Conservation (phyloP, 1,284 basidiomycete genomes). For the Sparassis latifolia region DNA sequence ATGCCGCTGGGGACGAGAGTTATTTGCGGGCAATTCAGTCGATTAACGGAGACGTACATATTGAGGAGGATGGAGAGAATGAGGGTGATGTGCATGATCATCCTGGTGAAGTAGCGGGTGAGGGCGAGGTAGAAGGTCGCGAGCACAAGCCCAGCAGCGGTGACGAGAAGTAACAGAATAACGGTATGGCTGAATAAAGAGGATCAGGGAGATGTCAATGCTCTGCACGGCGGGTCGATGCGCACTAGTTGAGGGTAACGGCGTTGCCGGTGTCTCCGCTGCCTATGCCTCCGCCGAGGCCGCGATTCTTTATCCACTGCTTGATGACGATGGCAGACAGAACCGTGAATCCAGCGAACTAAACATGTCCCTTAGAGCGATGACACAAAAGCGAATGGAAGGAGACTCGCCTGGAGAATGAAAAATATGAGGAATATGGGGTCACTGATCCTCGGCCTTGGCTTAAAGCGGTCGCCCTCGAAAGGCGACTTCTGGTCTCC, state of each 20-base stretch:
- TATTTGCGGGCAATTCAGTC: background rate
- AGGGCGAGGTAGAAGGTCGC: constrained; percentile 51
- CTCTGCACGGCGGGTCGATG: constrained; percentile 11
- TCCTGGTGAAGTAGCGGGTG: constrained; percentile 68
- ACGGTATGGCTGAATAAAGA: constrained; percentile 31
- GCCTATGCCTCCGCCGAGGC: constrained; percentile 62
- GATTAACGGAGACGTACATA: constrained; percentile 42
- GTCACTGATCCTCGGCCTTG: constrained; percentile 67
- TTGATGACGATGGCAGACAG: constrained; percentile 61
- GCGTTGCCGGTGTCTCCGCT: constrained; percentile 39
- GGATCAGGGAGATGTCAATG: constrained; percentile 17
- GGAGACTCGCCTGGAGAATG: constrained; percentile 43
- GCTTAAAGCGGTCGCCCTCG: constrained; percentile 62
- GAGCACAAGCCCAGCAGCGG: constrained; percentile 43
- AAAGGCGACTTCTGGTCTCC: constrained; percentile 48
- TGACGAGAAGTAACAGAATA: constrained; percentile 61
- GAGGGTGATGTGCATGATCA: constrained; percentile 79
- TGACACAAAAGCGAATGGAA: background rate
- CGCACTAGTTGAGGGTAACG: constrained; percentile 56
- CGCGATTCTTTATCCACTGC: constrained; percentile 57
- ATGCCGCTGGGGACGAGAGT: constrained; percentile 38
- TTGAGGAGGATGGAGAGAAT: constrained; percentile 67
- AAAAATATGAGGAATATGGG: constrained; percentile 67
- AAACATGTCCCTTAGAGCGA: background rate
- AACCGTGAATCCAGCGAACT: constrained; percentile 65